Percentiles rank a stretch among this genome's conserved stretches.
phyloP scores from a whole-genome alignment of 139 green algal species.

The Chlamydomonas applanata region DNA sequence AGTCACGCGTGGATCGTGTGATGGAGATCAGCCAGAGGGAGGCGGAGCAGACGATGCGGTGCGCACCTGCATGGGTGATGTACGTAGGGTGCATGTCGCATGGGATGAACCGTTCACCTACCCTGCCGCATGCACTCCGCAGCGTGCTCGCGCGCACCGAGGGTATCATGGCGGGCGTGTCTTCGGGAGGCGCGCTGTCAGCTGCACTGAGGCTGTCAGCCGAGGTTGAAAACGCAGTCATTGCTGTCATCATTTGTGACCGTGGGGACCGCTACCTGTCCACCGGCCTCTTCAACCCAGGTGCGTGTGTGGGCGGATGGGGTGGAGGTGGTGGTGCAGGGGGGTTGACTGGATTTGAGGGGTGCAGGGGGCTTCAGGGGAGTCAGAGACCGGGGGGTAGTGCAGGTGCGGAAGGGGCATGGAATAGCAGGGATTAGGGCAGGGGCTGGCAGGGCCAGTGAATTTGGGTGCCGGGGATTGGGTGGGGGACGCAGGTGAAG shows the following conservation, averaged over 20 bases:
- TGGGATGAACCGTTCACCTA: too few species aligned
- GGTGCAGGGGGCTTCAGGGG: background rate
- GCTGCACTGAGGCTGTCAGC: slow-evolving; percentile 3
- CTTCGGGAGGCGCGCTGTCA: background rate
- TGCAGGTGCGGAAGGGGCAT: background rate
- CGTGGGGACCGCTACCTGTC: slow-evolving; percentile 6
- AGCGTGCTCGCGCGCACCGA: background rate
- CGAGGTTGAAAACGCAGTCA: slow-evolving; percentile 1
- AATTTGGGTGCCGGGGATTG: too few species aligned
- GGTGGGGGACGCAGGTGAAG: too few species aligned
- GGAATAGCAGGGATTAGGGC: background rate
- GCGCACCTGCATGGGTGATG: too few species aligned
- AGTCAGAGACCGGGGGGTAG: background rate
- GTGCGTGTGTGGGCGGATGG: background rate
- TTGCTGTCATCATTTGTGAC: slow-evolving; percentile 3
- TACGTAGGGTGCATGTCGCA: too few species aligned
- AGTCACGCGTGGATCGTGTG: background rate
- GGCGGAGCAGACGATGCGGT: background rate
- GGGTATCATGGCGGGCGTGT: background rate
- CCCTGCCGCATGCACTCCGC: too few species aligned
- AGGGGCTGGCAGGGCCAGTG: too few species aligned
- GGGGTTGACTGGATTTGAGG: background rate
- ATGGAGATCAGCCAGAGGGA: background rate
- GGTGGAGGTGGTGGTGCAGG: background rate
- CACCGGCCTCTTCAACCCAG: background rate